Conservation (phyloP, 345 rosid species). For the Cochlearia excelsa region DNA sequence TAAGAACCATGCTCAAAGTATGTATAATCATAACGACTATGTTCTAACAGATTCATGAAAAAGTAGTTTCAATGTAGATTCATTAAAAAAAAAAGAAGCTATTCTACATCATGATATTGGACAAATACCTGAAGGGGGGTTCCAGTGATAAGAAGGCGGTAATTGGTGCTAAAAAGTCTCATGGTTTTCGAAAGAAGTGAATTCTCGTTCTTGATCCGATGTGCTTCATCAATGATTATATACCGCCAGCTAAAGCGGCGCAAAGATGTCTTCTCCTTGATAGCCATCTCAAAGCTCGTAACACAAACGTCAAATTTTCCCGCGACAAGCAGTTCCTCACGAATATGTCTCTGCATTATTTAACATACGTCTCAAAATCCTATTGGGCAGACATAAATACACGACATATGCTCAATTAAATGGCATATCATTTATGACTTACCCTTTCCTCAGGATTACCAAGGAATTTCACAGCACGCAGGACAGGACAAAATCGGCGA, state of each 20-base stretch:
- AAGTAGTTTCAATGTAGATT: not conserved
- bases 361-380: constrained; percentile 31
- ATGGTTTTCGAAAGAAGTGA: constrained; percentile 94
- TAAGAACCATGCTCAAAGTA: constrained; percentile 13
- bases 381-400: not conserved
- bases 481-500: constrained; percentile 84
- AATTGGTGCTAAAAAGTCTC: constrained; percentile 86
- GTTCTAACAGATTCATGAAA: constrained; percentile 19
- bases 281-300: constrained; percentile 99
- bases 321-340: constrained; percentile 85
- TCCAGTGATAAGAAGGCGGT: constrained; percentile 91
- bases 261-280: constrained; percentile 84
- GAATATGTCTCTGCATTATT: constrained; percentile 69
- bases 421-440: constrained; percentile 29
- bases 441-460: constrained; percentile 99
- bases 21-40: not conserved
- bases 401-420: constrained; percentile 82
- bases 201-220: constrained; percentile 94
- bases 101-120: constrained; percentile 5
- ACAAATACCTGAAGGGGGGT: constrained; percentile 94
- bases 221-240: constrained; percentile 97
- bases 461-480: constrained; percentile 93
- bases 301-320: constrained; percentile 98
- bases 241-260: constrained; percentile 99
- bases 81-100: constrained; percentile 1